Base-by-base conservation (phyloP, 768 basidiomycete genomes). In the Panaeolus papilionaceus region DNA sequence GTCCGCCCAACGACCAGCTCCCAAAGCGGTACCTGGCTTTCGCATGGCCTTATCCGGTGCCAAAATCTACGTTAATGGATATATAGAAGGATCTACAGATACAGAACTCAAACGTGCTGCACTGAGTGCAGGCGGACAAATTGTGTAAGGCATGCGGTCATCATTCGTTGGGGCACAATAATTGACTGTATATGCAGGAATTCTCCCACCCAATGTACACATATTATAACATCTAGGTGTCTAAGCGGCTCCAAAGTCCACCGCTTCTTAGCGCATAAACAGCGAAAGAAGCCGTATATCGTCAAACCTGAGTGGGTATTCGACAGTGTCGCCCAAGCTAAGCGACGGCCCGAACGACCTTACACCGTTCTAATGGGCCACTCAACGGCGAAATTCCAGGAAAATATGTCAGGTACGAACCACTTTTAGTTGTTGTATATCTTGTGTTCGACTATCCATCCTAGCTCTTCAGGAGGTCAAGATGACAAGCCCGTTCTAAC, bases 261-360 rank as follows among this genome's bases (percentile, higher is more conserved):
- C 67, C 88, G 83, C 71, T 72, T 89, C 63, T 77, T 94, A 65
- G 86, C 83, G 20, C 75, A 79, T 26, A 88, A 86, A 71, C 80
- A 79, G 38, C 80, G 81, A 69, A 83, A 75, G 66, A 82, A 82
- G 40, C 79, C 82, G 7, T 83, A 90, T 65, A 85, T 95, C 65
- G 92, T 95, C 38, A 88, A 83, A 66, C 92, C 92, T 9, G 89
- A 90, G 74, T 94, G 92, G 92, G 83, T 93, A 7, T 79, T 81
- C 11, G 92, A 93, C 69, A 91, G 91, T 71, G 82, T 93, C 69
- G 75, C 76, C 18, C 81, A 81, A 16, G 91, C 90, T 26, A 89
- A 84, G 74, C 81, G 87, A 71, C 79, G 86, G 67, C 79, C 84
- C 40, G 94, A 95, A 77, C 80, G 85, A 66, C 76, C 78, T 20